Evolutionary conservation across 495 filamentous ascomycete species (phyloP).

Genomic region (Astrothelium macrocarpum): DNA sequence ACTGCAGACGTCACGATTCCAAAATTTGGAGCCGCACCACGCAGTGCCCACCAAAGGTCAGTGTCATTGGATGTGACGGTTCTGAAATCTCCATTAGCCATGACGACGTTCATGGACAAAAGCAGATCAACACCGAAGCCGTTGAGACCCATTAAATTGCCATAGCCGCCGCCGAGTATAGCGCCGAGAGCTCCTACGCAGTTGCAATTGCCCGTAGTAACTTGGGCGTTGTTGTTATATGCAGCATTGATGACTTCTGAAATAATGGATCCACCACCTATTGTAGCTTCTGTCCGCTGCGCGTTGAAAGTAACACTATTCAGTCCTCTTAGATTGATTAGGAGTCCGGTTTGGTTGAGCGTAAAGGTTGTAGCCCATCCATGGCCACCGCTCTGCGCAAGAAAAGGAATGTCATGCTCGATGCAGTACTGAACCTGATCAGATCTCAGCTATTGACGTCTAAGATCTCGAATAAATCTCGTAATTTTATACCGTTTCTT

Average conservation of each 20-base stretch:
- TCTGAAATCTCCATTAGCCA: background rate
- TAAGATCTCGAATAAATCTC: no score
- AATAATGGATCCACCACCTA: slow-evolving; percentile 20
- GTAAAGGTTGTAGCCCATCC: slow-evolving; percentile 28
- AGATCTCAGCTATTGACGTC: no score
- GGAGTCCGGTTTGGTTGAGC: slow-evolving; percentile 14
- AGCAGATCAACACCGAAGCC: slow-evolving; percentile 17
- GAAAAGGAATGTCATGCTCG: slow-evolving; percentile 21
- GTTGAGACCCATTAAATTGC: slow-evolving; percentile 14
- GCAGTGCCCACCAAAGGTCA: slow-evolving; percentile 34
- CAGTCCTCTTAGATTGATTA: slow-evolving; percentile 24
- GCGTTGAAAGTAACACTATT: slow-evolving; percentile 21
- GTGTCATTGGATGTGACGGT: slow-evolving; percentile 13
- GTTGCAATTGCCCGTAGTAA: slow-evolving; percentile 19
- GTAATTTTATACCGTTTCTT: slow-evolving; percentile 20
- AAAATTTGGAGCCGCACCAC: slow-evolving; percentile 36
- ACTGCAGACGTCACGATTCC: slow-evolving; percentile 32
- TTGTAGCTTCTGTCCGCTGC: slow-evolving; percentile 19
- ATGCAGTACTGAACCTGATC: slow-evolving; percentile 18
- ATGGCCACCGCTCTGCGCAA: slow-evolving; percentile 26
- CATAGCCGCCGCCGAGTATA: slow-evolving; percentile 15
- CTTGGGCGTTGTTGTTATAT: slow-evolving; percentile 15
- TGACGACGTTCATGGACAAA: slow-evolving; percentile 13
- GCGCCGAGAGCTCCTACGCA: slow-evolving; percentile 16
- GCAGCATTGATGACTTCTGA: slow-evolving; percentile 19